Base-by-base conservation (phyloP, 441 rosid genomes). In the Bruguiera hainesii region DNA sequence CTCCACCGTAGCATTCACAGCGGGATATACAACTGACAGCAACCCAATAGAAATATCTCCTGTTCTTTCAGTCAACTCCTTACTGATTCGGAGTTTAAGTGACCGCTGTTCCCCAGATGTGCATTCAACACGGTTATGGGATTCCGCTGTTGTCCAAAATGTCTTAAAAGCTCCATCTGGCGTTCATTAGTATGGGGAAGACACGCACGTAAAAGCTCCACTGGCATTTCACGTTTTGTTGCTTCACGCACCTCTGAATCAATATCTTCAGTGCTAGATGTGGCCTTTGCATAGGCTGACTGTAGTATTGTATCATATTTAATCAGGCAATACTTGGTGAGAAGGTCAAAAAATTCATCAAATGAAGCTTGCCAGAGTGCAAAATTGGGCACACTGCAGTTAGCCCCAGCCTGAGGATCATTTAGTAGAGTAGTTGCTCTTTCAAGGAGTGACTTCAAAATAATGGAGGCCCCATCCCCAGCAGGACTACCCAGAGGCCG, bases 311-410 rank as follows among this genome's bases (percentile, higher is more conserved):
- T 83, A 56, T 95, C 97, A 26, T 95, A 95, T 70, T 95, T 95
- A 68, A 84, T 81, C 70, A 81, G 77, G 80, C 99, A 95, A 73
- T 95, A 95, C 79, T 95, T 95, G 35, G 95, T 90, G 60, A 96
- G 93, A 67, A 92, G 96, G 19, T 75, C 82, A 69, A 96, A 96
- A 78, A 90, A 96, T 69, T 92, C 97, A 70, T 92, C 83, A 78
- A 95, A 95, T 1, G 99, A 92, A 39, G 99, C 98, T 77, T 88
- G 89, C 99, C 99, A 95, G 18, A 95, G 88, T 4, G 85, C 76
- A 72, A 81, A 88, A 70, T 84, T 88, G 4, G 92, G 79, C 67
- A 73, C 81, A 67, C 79, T 81, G 66, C 78, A 84, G 68, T 66
- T 73, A 64, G 69, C 82, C 46, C 84, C 74, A 55, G 80, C 79